Conservation (phyloP, 768 basidiomycete species). For the Serpula lacrymans region DNA sequence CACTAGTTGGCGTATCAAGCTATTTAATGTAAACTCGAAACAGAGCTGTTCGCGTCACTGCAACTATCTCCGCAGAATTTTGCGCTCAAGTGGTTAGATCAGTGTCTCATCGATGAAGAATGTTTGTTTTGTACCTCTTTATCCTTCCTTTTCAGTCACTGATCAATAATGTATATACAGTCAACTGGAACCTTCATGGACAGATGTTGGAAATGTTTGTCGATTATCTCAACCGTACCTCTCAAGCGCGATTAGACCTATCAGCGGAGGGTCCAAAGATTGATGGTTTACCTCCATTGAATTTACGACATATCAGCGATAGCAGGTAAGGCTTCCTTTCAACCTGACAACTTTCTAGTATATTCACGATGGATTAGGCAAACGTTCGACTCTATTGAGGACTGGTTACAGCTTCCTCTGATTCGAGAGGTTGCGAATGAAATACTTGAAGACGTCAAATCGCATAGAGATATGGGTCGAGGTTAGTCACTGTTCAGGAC, state of each 20-base stretch:
- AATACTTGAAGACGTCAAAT: slow-evolving; percentile 20
- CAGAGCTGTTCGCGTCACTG: slow-evolving; percentile 25
- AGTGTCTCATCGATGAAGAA: slow-evolving; percentile 32
- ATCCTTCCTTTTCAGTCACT: not conserved
- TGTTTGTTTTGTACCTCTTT: slow-evolving; percentile 30
- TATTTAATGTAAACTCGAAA: not conserved
- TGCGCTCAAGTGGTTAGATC: slow-evolving; percentile 15
- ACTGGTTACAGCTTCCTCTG: slow-evolving; percentile 23
- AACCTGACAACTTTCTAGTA: not conserved
- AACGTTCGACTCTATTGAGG: slow-evolving; percentile 22
- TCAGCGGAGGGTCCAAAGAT: slow-evolving; percentile 20
- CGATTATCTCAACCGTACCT: slow-evolving; percentile 37
- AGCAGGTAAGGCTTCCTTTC: slow-evolving; percentile 27
- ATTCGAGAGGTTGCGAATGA: slow-evolving; percentile 9
- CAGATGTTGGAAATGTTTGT: slow-evolving; percentile 41
- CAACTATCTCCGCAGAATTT: slow-evolving; percentile 20
- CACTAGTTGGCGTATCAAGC: not conserved
- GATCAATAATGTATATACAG: slow-evolving; percentile 28
- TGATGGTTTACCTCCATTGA: slow-evolving; percentile 33
- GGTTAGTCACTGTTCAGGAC: slow-evolving; percentile 10
- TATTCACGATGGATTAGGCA: too few relatives aligned
- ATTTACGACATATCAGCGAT: slow-evolving; percentile 29
- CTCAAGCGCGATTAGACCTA: slow-evolving; percentile 26
- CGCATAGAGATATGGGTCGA: slow-evolving; percentile 24
- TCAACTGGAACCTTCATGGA: slow-evolving; percentile 54